Percentiles rank a stretch among this genome's conserved stretches.
These are phyloP conservation scores for Metschnikowia drakensbergensis DNA, from an alignment of 805 yeast species.

Conservation along the genomic window DNA sequence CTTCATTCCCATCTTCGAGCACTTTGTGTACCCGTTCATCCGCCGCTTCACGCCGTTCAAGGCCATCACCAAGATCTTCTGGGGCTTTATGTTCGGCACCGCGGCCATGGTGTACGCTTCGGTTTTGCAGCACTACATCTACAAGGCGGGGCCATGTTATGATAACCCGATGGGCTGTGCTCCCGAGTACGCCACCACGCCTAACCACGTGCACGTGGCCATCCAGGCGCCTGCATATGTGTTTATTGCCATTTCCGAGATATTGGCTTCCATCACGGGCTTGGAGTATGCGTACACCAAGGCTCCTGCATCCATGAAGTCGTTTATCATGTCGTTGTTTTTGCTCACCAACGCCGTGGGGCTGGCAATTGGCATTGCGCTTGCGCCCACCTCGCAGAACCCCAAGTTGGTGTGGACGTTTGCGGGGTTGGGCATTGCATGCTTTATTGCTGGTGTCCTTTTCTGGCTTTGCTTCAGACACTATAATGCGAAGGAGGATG, in stretches of 20 bases:
- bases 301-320: slow-evolving; percentile 69
- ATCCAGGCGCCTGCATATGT: slow-evolving; percentile 71
- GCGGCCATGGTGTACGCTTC: slow-evolving; percentile 73
- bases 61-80: slow-evolving; percentile 68
- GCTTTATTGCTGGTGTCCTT: slow-evolving; percentile 53
- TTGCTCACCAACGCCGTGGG: slow-evolving; percentile 73
- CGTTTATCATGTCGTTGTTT: slow-evolving; percentile 61
- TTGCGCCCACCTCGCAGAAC: slow-evolving; percentile 61
- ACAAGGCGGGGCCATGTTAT: slow-evolving; percentile 71
- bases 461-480: slow-evolving; percentile 61
- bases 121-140: slow-evolving; percentile 66
- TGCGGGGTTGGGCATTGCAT: slow-evolving; percentile 57
- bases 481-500: slow-evolving; percentile 56
- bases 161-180: slow-evolving; percentile 56
- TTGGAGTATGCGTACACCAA: slow-evolving; percentile 81
- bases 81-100: slow-evolving; percentile 65
- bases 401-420: slow-evolving; percentile 72
- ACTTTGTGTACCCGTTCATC: slow-evolving; percentile 46
- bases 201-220: slow-evolving; percentile 62
- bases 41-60: slow-evolving; percentile 51
- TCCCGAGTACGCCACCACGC: slow-evolving; percentile 32
- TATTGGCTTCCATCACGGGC: slow-evolving; percentile 77
- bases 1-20: slow-evolving; percentile 68
- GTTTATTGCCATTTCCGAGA: slow-evolving; percentile 70
- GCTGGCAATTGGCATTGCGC: slow-evolving; percentile 70